Percentiles rank a stretch among this genome's conserved stretches.
phyloP scores from a whole-genome alignment of 768 basidiomycete species.

The Phallus indusiatus region DNA sequence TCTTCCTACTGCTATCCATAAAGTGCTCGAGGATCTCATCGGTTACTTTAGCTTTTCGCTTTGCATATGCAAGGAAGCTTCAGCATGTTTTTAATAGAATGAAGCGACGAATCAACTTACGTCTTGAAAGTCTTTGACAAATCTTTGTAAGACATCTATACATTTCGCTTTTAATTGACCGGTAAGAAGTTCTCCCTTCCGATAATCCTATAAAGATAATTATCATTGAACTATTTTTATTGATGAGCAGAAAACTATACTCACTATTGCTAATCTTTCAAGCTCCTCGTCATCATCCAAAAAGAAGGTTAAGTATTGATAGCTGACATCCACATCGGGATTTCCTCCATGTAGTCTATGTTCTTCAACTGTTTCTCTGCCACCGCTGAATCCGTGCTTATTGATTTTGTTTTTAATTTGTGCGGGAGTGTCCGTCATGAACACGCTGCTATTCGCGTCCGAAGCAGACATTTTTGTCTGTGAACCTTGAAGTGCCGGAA shows the following conservation, averaged over 20 bases:
- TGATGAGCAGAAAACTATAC: slow-evolving; percentile 31
- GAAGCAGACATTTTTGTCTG: slow-evolving; percentile 99
- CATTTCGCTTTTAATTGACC: slow-evolving; percentile 87
- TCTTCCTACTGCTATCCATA: slow-evolving; percentile 76
- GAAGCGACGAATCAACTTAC: slow-evolving; percentile 26
- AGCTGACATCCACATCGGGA: slow-evolving; percentile 91
- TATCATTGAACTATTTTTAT: background rate
- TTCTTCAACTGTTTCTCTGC: slow-evolving; percentile 91
- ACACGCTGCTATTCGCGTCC: slow-evolving; percentile 86
- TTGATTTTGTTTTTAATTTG: slow-evolving; percentile 99
- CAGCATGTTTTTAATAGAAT: slow-evolving; percentile 3
- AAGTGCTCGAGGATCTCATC: slow-evolving; percentile 66
- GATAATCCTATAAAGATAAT: slow-evolving; percentile 62
- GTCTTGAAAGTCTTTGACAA: slow-evolving; percentile 82
- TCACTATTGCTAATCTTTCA: slow-evolving; percentile 49
- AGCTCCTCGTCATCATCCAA: slow-evolving; percentile 91
- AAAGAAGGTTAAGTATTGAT: slow-evolving; percentile 93
- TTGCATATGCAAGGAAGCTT: slow-evolving; percentile 7
- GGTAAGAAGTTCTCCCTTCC: slow-evolving; percentile 76
- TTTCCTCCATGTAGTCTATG: slow-evolving; percentile 83
- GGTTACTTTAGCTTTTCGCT: slow-evolving; percentile 76
- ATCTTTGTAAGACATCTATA: slow-evolving; percentile 71
- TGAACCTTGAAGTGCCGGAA: slow-evolving; percentile 95
- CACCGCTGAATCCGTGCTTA: slow-evolving; percentile 92
- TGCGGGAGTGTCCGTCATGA: slow-evolving; percentile 85